A percentile compares a stretch with the other conserved stretches of the same genome.
Evolutionary conservation across 441 rosid genomes (phyloP).

Genomic region (Francoa sonchifolia): DNA sequence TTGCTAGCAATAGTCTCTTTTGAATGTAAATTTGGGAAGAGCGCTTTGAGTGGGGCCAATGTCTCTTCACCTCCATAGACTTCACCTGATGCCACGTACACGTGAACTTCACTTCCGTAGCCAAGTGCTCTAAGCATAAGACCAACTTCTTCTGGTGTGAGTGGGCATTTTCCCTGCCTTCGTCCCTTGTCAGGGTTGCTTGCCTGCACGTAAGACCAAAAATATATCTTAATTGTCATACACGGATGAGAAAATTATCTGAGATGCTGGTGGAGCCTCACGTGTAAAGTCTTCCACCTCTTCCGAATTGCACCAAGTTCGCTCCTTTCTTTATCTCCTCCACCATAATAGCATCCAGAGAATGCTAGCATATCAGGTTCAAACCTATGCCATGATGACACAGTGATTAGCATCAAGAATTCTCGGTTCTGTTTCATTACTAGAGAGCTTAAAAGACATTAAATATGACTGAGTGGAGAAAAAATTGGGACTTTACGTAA

Average conservation of each 20-base stretch:
- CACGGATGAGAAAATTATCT: constrained; percentile 5
- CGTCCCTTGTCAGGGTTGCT: constrained; percentile 75
- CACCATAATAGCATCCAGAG: constrained; percentile 60
- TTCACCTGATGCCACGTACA: constrained; percentile 97
- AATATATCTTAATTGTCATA: too few species aligned
- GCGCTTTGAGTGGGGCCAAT: constrained; percentile 68
- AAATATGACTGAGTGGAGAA: too few species aligned
- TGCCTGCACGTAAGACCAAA: too few species aligned
- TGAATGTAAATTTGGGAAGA: constrained; percentile 78
- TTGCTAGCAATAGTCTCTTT: constrained; percentile 77
- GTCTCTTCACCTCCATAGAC: constrained; percentile 85
- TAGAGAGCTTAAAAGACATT: neutral
- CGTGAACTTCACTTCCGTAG: constrained; percentile 75
- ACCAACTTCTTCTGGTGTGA: constrained; percentile 95
- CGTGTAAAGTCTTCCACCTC: constrained; percentile 97
- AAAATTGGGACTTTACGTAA: too few species aligned
- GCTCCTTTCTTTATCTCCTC: constrained; percentile 72
- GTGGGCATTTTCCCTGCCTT: constrained; percentile 95
- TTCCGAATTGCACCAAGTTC: constrained; percentile 69
- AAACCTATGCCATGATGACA: constrained; percentile 46
- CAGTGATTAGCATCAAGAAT: too few species aligned
- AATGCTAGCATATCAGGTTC: constrained; percentile 98
- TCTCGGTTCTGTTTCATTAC: too few species aligned
- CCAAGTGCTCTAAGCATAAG: constrained; percentile 95
- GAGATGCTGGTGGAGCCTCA: constrained; percentile 20